A percentile compares a stretch with the other conserved stretches of the same genome.
Conservation (phyloP, 2,329 filamentous ascomycete genomes). For the Colletotrichum noveboracense region DNA sequence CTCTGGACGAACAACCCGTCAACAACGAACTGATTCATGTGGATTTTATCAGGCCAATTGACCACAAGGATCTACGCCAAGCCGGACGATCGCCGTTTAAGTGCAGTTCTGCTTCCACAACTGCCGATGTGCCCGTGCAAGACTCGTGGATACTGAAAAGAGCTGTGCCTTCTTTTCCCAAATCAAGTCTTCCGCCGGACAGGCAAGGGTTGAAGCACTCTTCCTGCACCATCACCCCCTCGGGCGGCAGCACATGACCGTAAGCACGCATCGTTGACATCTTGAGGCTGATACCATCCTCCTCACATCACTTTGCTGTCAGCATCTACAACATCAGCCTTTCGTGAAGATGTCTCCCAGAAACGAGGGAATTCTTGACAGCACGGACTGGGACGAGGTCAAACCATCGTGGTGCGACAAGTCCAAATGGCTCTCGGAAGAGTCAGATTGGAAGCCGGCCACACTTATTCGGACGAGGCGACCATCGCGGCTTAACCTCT, state of each 20-base stretch:
- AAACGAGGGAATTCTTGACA: constrained; percentile 36
- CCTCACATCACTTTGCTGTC: not conserved
- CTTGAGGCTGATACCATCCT: not conserved
- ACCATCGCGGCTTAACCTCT: not conserved
- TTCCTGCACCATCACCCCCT: not conserved
- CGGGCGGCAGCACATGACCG: not conserved
- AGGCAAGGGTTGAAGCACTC: not conserved
- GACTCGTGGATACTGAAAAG: not conserved
- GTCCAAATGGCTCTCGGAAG: constrained; percentile 24
- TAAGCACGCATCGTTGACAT: not conserved
- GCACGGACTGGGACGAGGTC: constrained; percentile 37
- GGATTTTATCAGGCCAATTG: not conserved
- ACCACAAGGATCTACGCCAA: not conserved
- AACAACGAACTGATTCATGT: not conserved
- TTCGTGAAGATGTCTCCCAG: constrained; percentile 32
- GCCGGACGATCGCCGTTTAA: not conserved
- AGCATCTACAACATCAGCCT: not conserved
- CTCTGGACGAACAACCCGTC: not conserved
- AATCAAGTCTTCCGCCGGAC: not conserved
- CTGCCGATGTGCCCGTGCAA: not conserved
- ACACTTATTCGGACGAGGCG: constrained; percentile 16
- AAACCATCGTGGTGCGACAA: constrained; percentile 26
- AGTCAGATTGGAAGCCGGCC: constrained; percentile 32
- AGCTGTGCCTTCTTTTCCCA: not conserved
- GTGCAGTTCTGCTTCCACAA: not conserved